Percentiles rank a stretch among this genome's conserved stretches.
These are phyloP conservation scores for Trichoderma orchidacearum DNA, from an alignment of 495 filamentous ascomycete species.

Conservation along the genomic window DNA sequence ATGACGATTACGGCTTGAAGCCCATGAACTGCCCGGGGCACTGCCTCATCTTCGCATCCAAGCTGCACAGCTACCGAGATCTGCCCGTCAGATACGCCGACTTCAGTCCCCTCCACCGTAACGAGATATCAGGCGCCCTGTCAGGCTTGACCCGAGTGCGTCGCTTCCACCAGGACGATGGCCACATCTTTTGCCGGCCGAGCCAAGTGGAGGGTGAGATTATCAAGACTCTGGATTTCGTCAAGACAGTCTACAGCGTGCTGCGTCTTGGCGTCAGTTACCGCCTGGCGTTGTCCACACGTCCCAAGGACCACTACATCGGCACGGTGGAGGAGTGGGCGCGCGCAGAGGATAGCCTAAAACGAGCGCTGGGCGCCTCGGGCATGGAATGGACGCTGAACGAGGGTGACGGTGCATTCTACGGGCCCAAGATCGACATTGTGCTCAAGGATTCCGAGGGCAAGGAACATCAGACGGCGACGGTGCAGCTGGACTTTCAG, in stretches of 20 bases:
- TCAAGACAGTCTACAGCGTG: constrained; percentile 61
- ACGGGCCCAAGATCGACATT: constrained; percentile 91
- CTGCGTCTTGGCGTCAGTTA: constrained; percentile 57
- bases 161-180: constrained; percentile 93
- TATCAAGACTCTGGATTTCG: constrained; percentile 61
- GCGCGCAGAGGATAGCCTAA: constrained; percentile 61
- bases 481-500: constrained; percentile 90
- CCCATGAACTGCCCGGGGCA: constrained; percentile 97
- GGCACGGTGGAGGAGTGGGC: constrained; percentile 73
- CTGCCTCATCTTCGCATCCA: constrained; percentile 69
- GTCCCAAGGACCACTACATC: constrained; percentile 64
- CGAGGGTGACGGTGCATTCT: constrained; percentile 82
- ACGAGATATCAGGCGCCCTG: constrained; percentile 76
- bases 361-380: constrained; percentile 50
- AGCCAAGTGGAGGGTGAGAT: constrained; percentile 76
- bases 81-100: constrained; percentile 85
- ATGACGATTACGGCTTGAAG: constrained; percentile 80
- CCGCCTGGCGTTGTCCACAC: constrained; percentile 66
- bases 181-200: constrained; percentile 86
- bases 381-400: constrained; percentile 58
- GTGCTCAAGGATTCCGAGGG: constrained; percentile 70
- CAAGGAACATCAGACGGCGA: constrained; percentile 85
- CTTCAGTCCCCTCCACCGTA: constrained; percentile 83
- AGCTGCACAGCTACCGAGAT: constrained; percentile 63
- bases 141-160: constrained; percentile 79